phyloP scores from a whole-genome alignment of 2,329 filamentous ascomycete genomes.

The Blumeriella jaapii region DNA sequence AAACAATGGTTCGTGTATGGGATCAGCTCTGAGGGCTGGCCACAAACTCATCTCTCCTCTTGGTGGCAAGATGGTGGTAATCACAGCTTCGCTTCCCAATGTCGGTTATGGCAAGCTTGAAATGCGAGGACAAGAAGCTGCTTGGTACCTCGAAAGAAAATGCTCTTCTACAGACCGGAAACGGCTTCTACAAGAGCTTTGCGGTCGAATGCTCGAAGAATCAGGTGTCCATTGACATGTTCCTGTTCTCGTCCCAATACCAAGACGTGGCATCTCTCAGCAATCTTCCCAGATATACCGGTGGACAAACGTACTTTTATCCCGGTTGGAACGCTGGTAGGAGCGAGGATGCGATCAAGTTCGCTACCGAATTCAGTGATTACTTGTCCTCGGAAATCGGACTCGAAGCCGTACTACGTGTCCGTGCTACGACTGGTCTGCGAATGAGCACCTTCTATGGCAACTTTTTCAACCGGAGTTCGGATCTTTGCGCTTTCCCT shows the following conservation, averaged over 20 bases:
- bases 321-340: slow-evolving; percentile 91
- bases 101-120: slow-evolving; percentile 81
- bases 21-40: slow-evolving; percentile 79
- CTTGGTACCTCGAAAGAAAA: slow-evolving; percentile 90
- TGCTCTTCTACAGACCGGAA: slow-evolving; percentile 75
- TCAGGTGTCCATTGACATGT: slow-evolving; percentile 98
- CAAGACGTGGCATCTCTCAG: slow-evolving; percentile 95
- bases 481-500: slow-evolving; percentile 93
- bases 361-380: slow-evolving; percentile 92
- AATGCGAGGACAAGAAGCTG: slow-evolving; percentile 91
- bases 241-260: slow-evolving; percentile 89
- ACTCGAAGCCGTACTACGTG: slow-evolving; percentile 86
- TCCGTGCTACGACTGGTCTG: slow-evolving; percentile 86
- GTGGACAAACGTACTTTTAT: slow-evolving; percentile 97
- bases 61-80: slow-evolving; percentile 86
- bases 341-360: slow-evolving; percentile 93
- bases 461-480: slow-evolving; percentile 98
- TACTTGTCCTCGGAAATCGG: slow-evolving; percentile 96
- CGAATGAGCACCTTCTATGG: slow-evolving; percentile 98
- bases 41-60: slow-evolving; percentile 93
- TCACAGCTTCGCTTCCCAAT: slow-evolving; percentile 84
- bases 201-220: slow-evolving; percentile 98
- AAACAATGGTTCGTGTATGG: slow-evolving; percentile 85
- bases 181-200: slow-evolving; percentile 98
- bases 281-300: slow-evolving; percentile 90